Evolutionary conservation across 208 protist genomes (phyloP).

Genomic region (Leishmania guyanensis): DNA sequence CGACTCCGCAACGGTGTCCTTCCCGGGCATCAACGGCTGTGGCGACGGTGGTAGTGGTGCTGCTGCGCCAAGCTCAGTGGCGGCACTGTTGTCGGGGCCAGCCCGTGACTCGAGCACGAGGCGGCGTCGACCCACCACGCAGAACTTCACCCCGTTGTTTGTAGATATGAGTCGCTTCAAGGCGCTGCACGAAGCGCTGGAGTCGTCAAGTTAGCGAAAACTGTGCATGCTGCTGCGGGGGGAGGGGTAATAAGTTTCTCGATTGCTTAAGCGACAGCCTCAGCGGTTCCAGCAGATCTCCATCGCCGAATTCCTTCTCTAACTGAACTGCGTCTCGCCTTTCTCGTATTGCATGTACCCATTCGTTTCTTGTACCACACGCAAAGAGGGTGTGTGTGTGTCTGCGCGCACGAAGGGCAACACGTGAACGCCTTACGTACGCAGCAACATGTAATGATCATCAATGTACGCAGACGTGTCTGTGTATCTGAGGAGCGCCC

Average conservation of each 20-base stretch:
- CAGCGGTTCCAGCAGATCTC: too few species aligned
- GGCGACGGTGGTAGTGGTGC: neutral
- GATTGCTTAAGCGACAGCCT: too few species aligned
- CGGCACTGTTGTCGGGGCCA: slow-evolving; percentile 11
- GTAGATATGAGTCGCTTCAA: slow-evolving; percentile 29
- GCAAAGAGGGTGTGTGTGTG: neutral
- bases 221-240: neutral
- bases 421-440: too few species aligned
- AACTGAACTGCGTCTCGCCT: too few species aligned
- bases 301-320: too few species aligned
- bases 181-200: slow-evolving; percentile 13
- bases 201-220: neutral
- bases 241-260: too few species aligned
- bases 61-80: slow-evolving; percentile 3
- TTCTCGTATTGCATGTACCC: too few species aligned
- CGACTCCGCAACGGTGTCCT: neutral
- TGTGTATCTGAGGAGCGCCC: neutral
- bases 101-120: slow-evolving; percentile 25
- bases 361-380: neutral
- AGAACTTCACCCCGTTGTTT: slow-evolving; percentile 32
- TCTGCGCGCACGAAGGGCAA: too few species aligned
- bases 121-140: slow-evolving; percentile 27
- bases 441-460: neutral
- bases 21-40: neutral
- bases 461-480: neutral